Evolutionary conservation across 164 flowering plant species (phyloP).

Genomic region (Taxillus chinensis): DNA sequence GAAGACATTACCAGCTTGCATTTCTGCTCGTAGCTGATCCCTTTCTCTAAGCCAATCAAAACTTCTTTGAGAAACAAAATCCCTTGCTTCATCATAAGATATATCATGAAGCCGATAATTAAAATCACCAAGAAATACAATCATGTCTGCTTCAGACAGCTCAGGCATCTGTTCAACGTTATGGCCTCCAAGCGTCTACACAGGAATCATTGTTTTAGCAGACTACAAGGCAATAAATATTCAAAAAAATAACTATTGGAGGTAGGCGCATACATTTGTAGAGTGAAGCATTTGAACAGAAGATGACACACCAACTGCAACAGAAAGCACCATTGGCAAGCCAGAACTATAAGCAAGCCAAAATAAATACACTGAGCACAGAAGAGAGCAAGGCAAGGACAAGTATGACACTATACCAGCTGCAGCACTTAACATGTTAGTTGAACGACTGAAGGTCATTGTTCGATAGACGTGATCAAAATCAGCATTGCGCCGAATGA

Average conservation of each 20-base stretch:
- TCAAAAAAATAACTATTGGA: not conserved
- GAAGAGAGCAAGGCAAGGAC: conserved; percentile 44
- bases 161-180: conserved; percentile 64
- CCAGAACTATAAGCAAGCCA: conserved; percentile 62
- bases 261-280: conserved; percentile 42
- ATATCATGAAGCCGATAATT: conserved; percentile 89
- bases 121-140: conserved; percentile 85
- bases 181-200: conserved; percentile 28
- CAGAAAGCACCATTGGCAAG: conserved; percentile 43
- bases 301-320: conserved; percentile 76
- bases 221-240: not conserved
- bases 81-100: conserved; percentile 96
- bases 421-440: conserved; percentile 42
- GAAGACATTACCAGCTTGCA: conserved; percentile 90
- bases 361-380: conserved; percentile 37
- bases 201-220: not conserved
- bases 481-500: conserved; percentile 90
- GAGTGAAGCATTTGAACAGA: conserved; percentile 30
- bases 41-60: conserved; percentile 97
- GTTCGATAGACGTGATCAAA: conserved; percentile 84
- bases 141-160: conserved; percentile 87
- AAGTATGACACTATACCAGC: conserved; percentile 61
- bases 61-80: conserved; percentile 93
- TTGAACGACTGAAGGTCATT: conserved; percentile 63
- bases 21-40: conserved; percentile 93